Evolutionary conservation across 2,329 filamentous ascomycete species (phyloP).

Genomic region (Claviceps arundinis): DNA sequence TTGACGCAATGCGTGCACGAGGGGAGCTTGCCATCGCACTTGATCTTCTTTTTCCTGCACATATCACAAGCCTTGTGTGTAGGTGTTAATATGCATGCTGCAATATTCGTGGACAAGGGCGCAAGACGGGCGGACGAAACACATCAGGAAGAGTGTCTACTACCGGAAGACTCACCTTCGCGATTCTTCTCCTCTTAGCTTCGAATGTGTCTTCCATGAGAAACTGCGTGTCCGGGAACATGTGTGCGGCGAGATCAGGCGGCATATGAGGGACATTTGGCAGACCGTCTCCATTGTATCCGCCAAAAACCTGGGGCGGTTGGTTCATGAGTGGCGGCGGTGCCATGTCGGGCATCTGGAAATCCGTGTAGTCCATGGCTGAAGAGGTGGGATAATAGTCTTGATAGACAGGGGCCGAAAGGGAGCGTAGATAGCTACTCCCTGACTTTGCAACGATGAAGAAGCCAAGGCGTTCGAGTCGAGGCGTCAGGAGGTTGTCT

Average conservation of each 20-base stretch:
- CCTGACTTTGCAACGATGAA: too few relatives aligned
- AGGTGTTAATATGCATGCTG: not conserved
- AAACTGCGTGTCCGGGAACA: slow-evolving; percentile 43
- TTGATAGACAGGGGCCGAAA: too few relatives aligned
- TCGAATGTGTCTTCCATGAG: slow-evolving; percentile 59
- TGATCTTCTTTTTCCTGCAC: slow-evolving; percentile 95
- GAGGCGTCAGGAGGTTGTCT: too few relatives aligned
- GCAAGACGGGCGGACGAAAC: not conserved
- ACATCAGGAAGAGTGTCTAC: too few relatives aligned
- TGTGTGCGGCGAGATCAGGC: slow-evolving; percentile 43
- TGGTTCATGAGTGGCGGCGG: slow-evolving; percentile 50
- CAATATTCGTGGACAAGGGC: not conserved
- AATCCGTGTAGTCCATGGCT: slow-evolving; percentile 36
- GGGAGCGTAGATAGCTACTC: too few relatives aligned
- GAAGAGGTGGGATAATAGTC: not conserved
- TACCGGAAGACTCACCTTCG: slow-evolving; percentile 46
- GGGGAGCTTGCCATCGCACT: slow-evolving; percentile 92
- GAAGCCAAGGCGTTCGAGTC: too few relatives aligned
- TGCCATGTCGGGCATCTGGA: slow-evolving; percentile 43
- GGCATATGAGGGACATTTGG: slow-evolving; percentile 38
- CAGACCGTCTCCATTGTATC: slow-evolving; percentile 46
- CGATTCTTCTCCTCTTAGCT: slow-evolving; percentile 78
- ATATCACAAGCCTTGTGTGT: slow-evolving; percentile 72
- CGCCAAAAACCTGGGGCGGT: slow-evolving; percentile 56
- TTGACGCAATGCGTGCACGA: slow-evolving; percentile 93